Evolutionary conservation across 2,329 filamentous ascomycete genomes (phyloP), one percentile per base, ranked within the genome.

Genomic region (Seiridium unicorne): DNA sequence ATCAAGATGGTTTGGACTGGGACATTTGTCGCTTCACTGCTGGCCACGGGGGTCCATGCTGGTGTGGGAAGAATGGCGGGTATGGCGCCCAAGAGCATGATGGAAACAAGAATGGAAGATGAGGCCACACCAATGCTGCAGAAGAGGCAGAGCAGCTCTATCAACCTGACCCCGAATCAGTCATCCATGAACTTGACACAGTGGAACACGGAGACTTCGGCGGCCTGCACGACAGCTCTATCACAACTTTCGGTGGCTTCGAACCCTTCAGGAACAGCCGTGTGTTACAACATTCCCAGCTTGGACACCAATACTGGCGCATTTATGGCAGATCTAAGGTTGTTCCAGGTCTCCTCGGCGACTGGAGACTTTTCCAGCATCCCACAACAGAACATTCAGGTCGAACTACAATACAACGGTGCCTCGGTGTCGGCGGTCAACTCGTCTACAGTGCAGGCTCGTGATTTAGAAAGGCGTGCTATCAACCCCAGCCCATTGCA

Each of bases 221-320:
- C 76, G 9, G 88, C 88, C 31, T 95, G 91, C 73, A 76, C 76
- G 49, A 68, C 76, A 31, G 81, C 84, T 7, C 78, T 95, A 18
- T 72, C 74, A 2, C 71, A 75, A 34, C 79, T 92, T 54, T 77
- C 79, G 11, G 77, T 81, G 61, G 84, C 87, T 47, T 83, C 84
- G 32, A 94, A 93, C 65, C 89, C 90, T 4, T 89, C 90, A 8
- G 92, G 92, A 55, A 84, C 92, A 53, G 89, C 89, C 61, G 85
- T 91, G 53, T 96, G 92, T 82, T 95, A 94, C 78, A 96, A 95
- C 72, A 75, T 96, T 32, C 87, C 89, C 0, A 85, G 84, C 44
- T 81, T 92, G 60, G 84, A 94, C 75, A 85, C 84, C 66, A 74
- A 74, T 4, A 87, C 84, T 0, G 91, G 91, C 36, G 78, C 86